Conservation (phyloP, 805 yeast species). For the Hanseniaspora pseudoguilliermondii region DNA sequence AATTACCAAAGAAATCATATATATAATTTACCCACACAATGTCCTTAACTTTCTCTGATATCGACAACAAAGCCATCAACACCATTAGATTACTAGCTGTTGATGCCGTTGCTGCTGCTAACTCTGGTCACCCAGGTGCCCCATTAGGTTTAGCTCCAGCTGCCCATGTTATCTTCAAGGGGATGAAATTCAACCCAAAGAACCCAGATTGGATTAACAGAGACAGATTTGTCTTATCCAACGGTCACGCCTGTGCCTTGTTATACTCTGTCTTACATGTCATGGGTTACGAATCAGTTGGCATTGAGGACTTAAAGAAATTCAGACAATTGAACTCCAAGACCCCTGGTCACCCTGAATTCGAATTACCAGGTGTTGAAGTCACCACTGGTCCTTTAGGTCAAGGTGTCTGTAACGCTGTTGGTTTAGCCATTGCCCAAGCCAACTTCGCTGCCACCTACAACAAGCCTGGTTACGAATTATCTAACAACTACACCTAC, state of each 20-base stretch:
- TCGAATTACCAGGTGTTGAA: slow-evolving; percentile 82
- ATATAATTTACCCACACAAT: slow-evolving; percentile 14
- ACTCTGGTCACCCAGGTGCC: slow-evolving; percentile 99
- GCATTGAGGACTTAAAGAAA: slow-evolving; percentile 73
- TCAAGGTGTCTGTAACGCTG: slow-evolving; percentile 93
- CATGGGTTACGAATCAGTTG: slow-evolving; percentile 59
- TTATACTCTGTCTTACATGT: slow-evolving; percentile 75
- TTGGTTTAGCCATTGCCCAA: slow-evolving; percentile 93
- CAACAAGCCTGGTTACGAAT: slow-evolving; percentile 69
- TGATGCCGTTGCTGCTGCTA: slow-evolving; percentile 76
- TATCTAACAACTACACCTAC: slow-evolving; percentile 69
- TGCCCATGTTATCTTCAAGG: slow-evolving; percentile 75
- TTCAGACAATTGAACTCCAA: slow-evolving; percentile 84
- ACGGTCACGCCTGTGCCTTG: slow-evolving; percentile 93
- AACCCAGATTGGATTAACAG: slow-evolving; percentile 88
- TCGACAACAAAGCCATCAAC: slow-evolving; percentile 65
- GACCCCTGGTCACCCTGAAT: slow-evolving; percentile 98
- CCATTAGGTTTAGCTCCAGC: slow-evolving; percentile 96
- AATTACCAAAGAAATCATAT: not conserved
- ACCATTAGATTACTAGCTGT: slow-evolving; percentile 83
- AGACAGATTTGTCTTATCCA: slow-evolving; percentile 87
- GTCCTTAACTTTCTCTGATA: slow-evolving; percentile 32
- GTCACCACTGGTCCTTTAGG: slow-evolving; percentile 98
- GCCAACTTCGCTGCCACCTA: slow-evolving; percentile 81
- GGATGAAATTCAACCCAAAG: slow-evolving; percentile 77